Evolutionary conservation across 1,284 basidiomycete species (phyloP).

Genomic region (Anthracocystis setariae): DNA sequence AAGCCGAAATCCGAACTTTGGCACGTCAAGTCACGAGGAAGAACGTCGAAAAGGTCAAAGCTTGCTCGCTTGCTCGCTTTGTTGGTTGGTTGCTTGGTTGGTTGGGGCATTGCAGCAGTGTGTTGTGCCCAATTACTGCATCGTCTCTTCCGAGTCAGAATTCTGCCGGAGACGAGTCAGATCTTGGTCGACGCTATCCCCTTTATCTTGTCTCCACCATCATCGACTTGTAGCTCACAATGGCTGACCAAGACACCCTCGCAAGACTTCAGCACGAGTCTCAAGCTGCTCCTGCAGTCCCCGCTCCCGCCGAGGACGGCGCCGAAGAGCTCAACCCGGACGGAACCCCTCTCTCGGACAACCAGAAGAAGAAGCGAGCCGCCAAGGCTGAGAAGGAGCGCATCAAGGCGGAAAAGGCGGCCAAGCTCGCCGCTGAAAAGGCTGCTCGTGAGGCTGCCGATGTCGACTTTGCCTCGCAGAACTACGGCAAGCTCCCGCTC

Average conservation of each 20-base stretch:
- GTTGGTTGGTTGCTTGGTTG: no score
- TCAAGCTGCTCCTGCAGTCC: conserved; percentile 16
- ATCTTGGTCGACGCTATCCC: conserved; percentile 5
- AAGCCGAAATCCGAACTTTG: conserved; percentile 23
- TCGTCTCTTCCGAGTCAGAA: conserved; percentile 33
- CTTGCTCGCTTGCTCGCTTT: no score
- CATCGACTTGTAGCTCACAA: conserved; percentile 11
- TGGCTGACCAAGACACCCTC: conserved; percentile 43
- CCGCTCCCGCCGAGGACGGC: conserved; percentile 17
- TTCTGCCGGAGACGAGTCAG: conserved; percentile 1
- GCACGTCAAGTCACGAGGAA: conserved; percentile 13
- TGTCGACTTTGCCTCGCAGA: conserved; percentile 83
- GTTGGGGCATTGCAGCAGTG: not conserved
- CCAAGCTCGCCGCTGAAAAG: conserved; percentile 80
- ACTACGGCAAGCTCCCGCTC: conserved; percentile 89
- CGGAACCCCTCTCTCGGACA: conserved; percentile 77
- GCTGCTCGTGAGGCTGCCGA: conserved; percentile 79
- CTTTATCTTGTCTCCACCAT: conserved; percentile 5
- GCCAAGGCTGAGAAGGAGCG: conserved; percentile 86
- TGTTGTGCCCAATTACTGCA: not conserved
- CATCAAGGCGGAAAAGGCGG: conserved; percentile 79
- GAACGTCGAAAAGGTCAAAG: conserved; percentile 8
- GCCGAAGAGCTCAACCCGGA: conserved; percentile 60
- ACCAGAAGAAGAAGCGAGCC: conserved; percentile 89
- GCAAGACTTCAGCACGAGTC: conserved; percentile 21